phyloP scores from a whole-genome alignment of 2,329 filamentous ascomycete species.

The Lasiodiplodia sp. region DNA sequence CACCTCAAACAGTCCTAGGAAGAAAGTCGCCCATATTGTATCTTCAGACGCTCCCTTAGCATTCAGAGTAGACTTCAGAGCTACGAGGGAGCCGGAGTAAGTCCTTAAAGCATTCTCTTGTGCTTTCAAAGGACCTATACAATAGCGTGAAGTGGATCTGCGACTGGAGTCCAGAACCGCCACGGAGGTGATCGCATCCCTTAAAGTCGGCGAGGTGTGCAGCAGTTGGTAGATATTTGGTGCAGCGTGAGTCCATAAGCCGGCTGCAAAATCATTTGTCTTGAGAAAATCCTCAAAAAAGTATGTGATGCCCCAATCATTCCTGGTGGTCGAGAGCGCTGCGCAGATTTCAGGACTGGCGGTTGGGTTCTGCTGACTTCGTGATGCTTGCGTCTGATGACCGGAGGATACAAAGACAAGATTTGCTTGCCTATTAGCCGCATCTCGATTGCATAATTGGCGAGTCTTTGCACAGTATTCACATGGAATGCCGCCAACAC shows the following conservation, averaged over 20 bases:
- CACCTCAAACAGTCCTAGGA: conserved; percentile 1
- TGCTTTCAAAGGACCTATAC: too few species aligned
- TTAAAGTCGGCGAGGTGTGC: neutral
- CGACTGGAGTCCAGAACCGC: conserved; percentile 5
- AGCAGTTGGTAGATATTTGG: neutral
- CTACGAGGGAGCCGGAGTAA: neutral
- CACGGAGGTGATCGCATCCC: neutral
- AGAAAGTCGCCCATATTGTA: neutral
- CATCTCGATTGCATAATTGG: conserved; percentile 6
- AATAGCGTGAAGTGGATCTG: neutral
- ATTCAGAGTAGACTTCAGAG: neutral
- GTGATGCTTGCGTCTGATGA: neutral
- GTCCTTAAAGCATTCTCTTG: neutral
- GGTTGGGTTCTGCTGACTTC: neutral
- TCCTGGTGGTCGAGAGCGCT: neutral
- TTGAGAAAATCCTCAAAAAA: conserved; percentile 22
- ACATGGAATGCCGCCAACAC: conserved; percentile 2
- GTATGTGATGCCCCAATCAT: conserved; percentile 1
- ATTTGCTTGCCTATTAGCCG: neutral
- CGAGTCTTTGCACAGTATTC: conserved; percentile 19
- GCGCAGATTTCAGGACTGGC: neutral
- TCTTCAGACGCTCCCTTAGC: neutral
- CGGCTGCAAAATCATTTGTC: conserved; percentile 9
- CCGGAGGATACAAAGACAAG: neutral
- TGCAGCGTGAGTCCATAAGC: neutral